These are phyloP conservation scores for Venturia oleaginea DNA, from an alignment of 2,329 filamentous ascomycete species.

Conservation along the genomic window DNA sequence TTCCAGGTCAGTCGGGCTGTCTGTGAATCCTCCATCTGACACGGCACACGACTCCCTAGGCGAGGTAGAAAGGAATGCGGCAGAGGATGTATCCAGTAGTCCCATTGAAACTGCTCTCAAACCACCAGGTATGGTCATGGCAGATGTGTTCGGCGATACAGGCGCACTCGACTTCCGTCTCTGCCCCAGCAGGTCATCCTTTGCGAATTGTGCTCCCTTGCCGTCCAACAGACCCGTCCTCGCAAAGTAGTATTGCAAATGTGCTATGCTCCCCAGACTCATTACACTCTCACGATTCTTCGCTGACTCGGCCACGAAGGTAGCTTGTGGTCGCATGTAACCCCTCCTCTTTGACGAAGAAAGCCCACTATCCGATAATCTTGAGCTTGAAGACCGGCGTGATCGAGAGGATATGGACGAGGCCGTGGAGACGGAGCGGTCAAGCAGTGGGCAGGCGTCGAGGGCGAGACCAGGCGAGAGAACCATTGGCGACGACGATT, in stretches of 20 bases:
- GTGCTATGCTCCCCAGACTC: slow-evolving; percentile 91
- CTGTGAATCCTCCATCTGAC: slow-evolving; percentile 31
- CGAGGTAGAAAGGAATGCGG: background rate
- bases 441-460: slow-evolving; percentile 48
- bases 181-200: slow-evolving; percentile 30
- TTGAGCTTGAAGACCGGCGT: slow-evolving; percentile 35
- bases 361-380: slow-evolving; percentile 29
- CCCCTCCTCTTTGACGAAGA: slow-evolving; percentile 51
- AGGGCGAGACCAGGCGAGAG: slow-evolving; percentile 51
- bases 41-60: slow-evolving; percentile 7
- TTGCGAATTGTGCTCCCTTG: slow-evolving; percentile 77
- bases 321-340: slow-evolving; percentile 80
- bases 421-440: slow-evolving; percentile 55
- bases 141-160: background rate
- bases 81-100: background rate
- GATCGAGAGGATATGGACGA: slow-evolving; percentile 40
- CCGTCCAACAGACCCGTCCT: slow-evolving; percentile 87
- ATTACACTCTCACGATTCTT: slow-evolving; percentile 88
- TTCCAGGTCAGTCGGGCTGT: slow-evolving; percentile 47
- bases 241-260: slow-evolving; percentile 97
- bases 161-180: slow-evolving; percentile 8
- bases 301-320: slow-evolving; percentile 83
- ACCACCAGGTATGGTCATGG: background rate
- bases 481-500: slow-evolving; percentile 9
- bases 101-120: slow-evolving; percentile 2